Conservation (phyloP, 305 asterid genomes). For the Solanum chacoense region DNA sequence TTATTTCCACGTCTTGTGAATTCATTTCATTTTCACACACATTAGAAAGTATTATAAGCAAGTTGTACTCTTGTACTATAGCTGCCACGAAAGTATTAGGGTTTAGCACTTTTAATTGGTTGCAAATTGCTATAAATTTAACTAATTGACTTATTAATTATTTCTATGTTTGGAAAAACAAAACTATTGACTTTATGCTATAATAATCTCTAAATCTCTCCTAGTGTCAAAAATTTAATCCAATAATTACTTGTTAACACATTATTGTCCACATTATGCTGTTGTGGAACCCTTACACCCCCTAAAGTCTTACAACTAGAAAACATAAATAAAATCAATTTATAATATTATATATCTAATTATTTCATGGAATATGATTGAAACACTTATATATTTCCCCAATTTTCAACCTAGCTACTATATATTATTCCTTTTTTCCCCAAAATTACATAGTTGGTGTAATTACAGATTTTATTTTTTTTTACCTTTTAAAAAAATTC, state of each 20-base stretch:
- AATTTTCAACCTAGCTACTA: neutral
- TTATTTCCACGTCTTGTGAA: slow-evolving; percentile 3
- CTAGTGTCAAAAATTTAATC: neutral
- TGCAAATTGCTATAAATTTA: slow-evolving; percentile 10
- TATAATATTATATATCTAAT: neutral
- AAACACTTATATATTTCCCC: neutral
- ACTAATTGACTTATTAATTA: slow-evolving; percentile 19
- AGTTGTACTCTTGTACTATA: slow-evolving; percentile 14
- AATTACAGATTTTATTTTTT: neutral
- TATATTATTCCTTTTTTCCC: neutral
- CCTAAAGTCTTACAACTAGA: neutral
- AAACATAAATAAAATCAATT: neutral
- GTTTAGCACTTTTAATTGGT: neutral
- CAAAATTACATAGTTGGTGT: neutral
- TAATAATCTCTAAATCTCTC: neutral
- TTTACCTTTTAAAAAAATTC: neutral
- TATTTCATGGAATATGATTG: neutral
- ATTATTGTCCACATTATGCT: neutral
- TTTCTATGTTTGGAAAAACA: neutral
- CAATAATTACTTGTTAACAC: neutral
- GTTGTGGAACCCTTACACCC: neutral
- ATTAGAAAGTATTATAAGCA: slow-evolving; percentile 5
- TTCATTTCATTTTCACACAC: neutral
- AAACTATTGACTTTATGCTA: neutral
- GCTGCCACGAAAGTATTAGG: slow-evolving; percentile 14